Conservation (phyloP, 345 rosid species). For the Populus pruinosa region DNA sequence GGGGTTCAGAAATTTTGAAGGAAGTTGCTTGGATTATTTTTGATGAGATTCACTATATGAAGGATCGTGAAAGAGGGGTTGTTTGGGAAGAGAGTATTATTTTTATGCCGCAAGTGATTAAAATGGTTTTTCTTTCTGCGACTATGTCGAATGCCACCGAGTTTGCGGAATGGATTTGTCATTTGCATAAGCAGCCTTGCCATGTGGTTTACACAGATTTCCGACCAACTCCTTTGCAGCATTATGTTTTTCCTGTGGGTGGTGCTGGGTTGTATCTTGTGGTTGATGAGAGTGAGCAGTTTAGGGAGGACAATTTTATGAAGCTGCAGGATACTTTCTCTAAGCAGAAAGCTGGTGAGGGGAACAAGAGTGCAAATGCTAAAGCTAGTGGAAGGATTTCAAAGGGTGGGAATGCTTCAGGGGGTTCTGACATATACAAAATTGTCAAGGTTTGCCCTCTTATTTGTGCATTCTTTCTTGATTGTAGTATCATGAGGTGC, state of each 20-base stretch:
- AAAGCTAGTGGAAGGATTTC: slow-evolving; percentile 79
- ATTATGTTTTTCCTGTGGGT: slow-evolving; percentile 89
- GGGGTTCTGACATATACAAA: slow-evolving; percentile 88
- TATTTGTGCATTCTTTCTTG: neutral
- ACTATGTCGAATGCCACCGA: slow-evolving; percentile 99
- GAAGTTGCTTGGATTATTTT: slow-evolving; percentile 99
- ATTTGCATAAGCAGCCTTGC: slow-evolving; percentile 91
- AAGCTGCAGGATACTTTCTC: slow-evolving; percentile 84
- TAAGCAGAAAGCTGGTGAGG: slow-evolving; percentile 57
- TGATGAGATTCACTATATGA: slow-evolving; percentile 98
- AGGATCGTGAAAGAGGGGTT: slow-evolving; percentile 95
- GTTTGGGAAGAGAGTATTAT: slow-evolving; percentile 99
- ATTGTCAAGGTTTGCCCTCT: slow-evolving; percentile 64
- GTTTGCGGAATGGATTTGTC: slow-evolving; percentile 96
- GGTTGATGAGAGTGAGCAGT: slow-evolving; percentile 92
- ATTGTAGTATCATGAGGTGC: neutral
- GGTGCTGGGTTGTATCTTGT: slow-evolving; percentile 92
- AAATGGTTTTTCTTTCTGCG: slow-evolving; percentile 97
- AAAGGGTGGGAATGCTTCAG: slow-evolving; percentile 67
- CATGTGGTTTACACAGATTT: slow-evolving; percentile 97
- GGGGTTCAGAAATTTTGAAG: slow-evolving; percentile 92
- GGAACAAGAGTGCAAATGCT: slow-evolving; percentile 56
- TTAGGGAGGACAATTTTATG: slow-evolving; percentile 84
- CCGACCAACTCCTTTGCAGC: slow-evolving; percentile 98
- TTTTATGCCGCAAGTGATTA: slow-evolving; percentile 90